A percentile compares a stretch with the other conserved stretches of the same genome.
Conservation (phyloP, 2,329 filamentous ascomycete genomes). For the Berkeleyomyces basicola region DNA sequence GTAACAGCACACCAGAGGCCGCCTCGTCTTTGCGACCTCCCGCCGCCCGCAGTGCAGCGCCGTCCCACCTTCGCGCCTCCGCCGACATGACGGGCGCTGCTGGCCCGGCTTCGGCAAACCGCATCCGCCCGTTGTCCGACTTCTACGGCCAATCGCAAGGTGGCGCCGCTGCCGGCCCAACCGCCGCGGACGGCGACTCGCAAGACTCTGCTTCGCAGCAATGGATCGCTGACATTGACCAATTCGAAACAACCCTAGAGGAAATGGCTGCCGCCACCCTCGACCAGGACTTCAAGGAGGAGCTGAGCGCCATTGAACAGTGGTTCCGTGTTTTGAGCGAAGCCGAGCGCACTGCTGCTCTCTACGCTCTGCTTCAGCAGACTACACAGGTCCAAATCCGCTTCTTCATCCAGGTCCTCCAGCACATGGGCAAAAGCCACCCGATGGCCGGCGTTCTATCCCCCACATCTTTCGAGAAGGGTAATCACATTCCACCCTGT, state of each 20-base stretch:
- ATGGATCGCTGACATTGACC: constrained; percentile 97
- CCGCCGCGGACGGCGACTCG: constrained; percentile 57
- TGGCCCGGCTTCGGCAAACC: constrained; percentile 48
- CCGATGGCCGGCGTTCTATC: constrained; percentile 93
- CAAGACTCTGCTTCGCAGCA: constrained; percentile 91
- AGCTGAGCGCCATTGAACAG: constrained; percentile 95
- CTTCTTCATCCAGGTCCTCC: constrained; percentile 96
- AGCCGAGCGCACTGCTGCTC: constrained; percentile 83
- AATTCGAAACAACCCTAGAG: constrained; percentile 95
- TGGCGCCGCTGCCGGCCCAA: constrained; percentile 39
- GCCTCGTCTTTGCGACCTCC: constrained; percentile 73
- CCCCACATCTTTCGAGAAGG: constrained; percentile 92
- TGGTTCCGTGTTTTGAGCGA: constrained; percentile 98
- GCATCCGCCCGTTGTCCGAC: constrained; percentile 87
- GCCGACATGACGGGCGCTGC: constrained; percentile 84
- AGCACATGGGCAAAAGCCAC: constrained; percentile 97
- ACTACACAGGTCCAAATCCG: constrained; percentile 97
- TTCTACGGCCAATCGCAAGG: constrained; percentile 64
- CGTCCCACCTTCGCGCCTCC: constrained; percentile 80
- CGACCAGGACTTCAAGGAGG: constrained; percentile 98
- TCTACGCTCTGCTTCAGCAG: constrained; percentile 92
- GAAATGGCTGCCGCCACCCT: constrained; percentile 98
- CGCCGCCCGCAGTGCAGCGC: constrained; percentile 57
- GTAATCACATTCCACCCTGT: constrained; percentile 29
- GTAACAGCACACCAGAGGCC: constrained; percentile 93